Percentiles rank a stretch among this genome's conserved stretches.
These are phyloP conservation scores for Lentinus tigrinus DNA, from an alignment of 768 basidiomycete species.

Conservation along the genomic window DNA sequence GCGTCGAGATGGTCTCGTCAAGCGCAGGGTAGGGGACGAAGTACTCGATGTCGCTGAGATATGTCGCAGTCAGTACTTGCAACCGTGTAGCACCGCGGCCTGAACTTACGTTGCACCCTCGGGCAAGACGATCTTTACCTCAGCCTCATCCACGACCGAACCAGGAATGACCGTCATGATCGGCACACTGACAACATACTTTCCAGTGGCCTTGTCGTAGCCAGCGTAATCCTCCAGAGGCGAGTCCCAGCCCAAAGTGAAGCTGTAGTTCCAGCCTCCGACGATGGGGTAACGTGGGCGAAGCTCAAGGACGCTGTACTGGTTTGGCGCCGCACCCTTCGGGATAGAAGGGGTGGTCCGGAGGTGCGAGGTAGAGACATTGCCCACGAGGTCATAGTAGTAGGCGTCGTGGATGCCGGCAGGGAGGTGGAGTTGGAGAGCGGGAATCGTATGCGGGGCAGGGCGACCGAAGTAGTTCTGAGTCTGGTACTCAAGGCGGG, in stretches of 20 bases:
- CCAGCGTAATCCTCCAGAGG: constrained; percentile 71
- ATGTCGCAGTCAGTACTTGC: neutral
- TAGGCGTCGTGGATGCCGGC: constrained; percentile 80
- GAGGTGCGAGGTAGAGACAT: constrained; percentile 92
- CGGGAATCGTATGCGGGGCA: constrained; percentile 69
- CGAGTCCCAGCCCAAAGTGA: constrained; percentile 93
- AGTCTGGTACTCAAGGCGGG: constrained; percentile 83
- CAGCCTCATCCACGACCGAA: constrained; percentile 77
- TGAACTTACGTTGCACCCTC: constrained; percentile 88
- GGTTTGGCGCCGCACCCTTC: constrained; percentile 49
- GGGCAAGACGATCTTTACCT: constrained; percentile 79
- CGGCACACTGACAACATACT: constrained; percentile 78
- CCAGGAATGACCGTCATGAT: constrained; percentile 82
- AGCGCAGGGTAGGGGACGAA: constrained; percentile 76
- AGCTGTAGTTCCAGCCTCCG: constrained; percentile 97
- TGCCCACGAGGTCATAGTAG: constrained; percentile 90
- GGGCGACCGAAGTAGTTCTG: constrained; percentile 67
- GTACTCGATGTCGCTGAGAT: constrained; percentile 70
- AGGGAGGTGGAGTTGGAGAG: constrained; percentile 78
- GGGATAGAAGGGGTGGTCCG: constrained; percentile 65
- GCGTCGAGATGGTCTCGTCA: constrained; percentile 57
- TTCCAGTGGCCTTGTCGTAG: constrained; percentile 60
- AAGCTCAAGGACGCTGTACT: constrained; percentile 74
- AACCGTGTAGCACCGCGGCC: neutral
- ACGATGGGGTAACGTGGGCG: constrained; percentile 88